Evolutionary conservation across 2,329 filamentous ascomycete species (phyloP), one percentile per base, ranked within the genome.

Genomic region (Metarhizium album): DNA sequence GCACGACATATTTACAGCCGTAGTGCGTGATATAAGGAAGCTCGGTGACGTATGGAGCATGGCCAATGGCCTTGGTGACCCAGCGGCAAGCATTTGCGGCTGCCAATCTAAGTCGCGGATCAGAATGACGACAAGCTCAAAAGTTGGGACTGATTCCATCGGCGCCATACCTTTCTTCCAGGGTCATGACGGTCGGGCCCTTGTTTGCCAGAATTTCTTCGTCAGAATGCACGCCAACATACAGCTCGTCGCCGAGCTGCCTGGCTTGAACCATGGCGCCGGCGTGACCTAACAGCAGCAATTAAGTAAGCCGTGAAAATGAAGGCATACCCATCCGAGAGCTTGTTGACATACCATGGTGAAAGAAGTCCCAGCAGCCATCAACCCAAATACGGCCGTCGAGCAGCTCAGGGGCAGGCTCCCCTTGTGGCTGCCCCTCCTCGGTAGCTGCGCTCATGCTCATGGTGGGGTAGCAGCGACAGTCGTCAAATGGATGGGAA

Each of bases 361-460:
- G 93, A 71, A 90, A 94, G 71, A 98, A 98, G 74, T 98, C 93
- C 73, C 96, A 98, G 76, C 93, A 98, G 55, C 93, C 93, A 67
- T 98, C 93, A 24, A 98, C 87, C 94, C 94, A 98, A 62, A 98
- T 87, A 58, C 91, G 83, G 60, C 87, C 82, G 27, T 82, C 78
- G 33, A 79, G 69, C 8, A 82, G 70, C 65, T 78, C 74, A 35
- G 75, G 72, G 49, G 75, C 76, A 45, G 77, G 70, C 43, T 75
- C 69, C 53, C 75, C 74, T 42, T 63, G 58, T 27, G 64, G 62
- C 37, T 52, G 57, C 53, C 62, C 56, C 46, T 60, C 62, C 24
- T 55, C 50, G 35, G 47, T 31, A 23, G 54, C n/a, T n/a, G n/a
- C n/a, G n/a, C n/a, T 57, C 52, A 62, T 51, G 55, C 55, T 58